Evolutionary conservation across 768 basidiomycete species (phyloP), one percentile per base, ranked within the genome.

Genomic region (Lactifluus rugatus): DNA sequence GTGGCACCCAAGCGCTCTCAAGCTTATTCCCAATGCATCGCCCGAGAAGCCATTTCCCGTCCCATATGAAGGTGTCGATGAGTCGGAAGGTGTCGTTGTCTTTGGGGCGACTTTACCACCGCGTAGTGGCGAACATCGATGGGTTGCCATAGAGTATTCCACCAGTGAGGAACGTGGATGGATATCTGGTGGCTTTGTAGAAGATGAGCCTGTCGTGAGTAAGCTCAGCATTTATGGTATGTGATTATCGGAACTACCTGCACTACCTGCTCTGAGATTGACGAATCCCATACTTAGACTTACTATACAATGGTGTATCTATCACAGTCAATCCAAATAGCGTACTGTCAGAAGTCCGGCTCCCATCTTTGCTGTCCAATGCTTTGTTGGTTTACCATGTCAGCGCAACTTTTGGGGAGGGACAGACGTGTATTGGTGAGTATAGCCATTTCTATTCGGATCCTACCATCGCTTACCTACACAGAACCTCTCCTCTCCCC

Each of bases 1-100:
- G 9, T 67, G 69, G 41, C 62, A 52, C 9, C 84, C 88, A 2
- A 63, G 65, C 4, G 71, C 71, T 3, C 71, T 87, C 26, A 82
- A 77, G 66, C 76, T 88, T 7, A 72, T 92, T 8, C 89, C 89
- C 1, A 76, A 76, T 62, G 82, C 85, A 25, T 64, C 74, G 10
- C 72, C 75, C 11, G 80, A 76, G 2, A 70, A 69, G 42, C 69
- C 73, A 11, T 90, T 89, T 63, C 89, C 88, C 5, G 71, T 79
- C 0, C 84, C 87, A 14, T 69, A 79, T 16, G 82, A 85, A 69
- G 88, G 88, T 0, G 68, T 78, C 0, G 85, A 87, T 52, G 87
- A 91, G 67, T 85, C 84, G 9, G 87, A 89, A 56, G 87, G 86
- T 0, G 73, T 85, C 1, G 83, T 83, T 4, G 70, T 84, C 25